A percentile compares a stretch with the other conserved stretches of the same genome.
Evolutionary conservation across 1,284 basidiomycete genomes (phyloP).

Genomic region (Fomitiporia mediterranea): DNA sequence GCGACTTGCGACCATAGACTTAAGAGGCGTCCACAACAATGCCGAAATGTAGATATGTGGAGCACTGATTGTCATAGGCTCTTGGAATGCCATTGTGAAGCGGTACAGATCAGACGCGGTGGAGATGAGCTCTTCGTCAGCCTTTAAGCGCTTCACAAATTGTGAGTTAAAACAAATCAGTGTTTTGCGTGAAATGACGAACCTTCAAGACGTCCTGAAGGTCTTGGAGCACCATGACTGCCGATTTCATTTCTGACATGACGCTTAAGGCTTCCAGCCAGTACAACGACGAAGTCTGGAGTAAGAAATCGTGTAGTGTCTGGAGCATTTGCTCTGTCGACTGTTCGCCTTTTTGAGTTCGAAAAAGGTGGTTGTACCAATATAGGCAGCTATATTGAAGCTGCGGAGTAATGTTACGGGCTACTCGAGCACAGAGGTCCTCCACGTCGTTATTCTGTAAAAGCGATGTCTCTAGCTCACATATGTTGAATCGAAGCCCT

Average conservation of each 20-base stretch:
- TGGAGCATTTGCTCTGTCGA: background rate
- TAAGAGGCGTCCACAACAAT: background rate
- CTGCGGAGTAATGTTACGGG: conserved; percentile 21
- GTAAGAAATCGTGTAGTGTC: background rate
- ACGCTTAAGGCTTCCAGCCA: conserved; percentile 2
- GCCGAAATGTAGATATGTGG: background rate
- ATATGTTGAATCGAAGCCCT: conserved; percentile 32
- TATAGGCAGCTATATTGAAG: conserved; percentile 27
- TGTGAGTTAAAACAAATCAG: no score
- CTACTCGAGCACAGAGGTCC: conserved; percentile 21
- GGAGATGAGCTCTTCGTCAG: background rate
- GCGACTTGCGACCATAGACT: background rate
- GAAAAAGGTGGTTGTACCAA: conserved; percentile 27
- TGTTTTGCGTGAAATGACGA: no score
- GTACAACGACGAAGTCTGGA: background rate
- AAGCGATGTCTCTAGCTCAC: conserved; percentile 27
- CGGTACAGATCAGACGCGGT: background rate
- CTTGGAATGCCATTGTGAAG: background rate
- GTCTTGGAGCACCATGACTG: background rate
- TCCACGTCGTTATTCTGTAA: conserved; percentile 23
- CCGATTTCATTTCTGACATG: background rate
- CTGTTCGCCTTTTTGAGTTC: background rate
- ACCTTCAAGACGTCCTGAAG: background rate
- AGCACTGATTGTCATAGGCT: background rate
- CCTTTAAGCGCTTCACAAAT: no score